These are phyloP conservation scores for Ustilago tritici DNA, from an alignment of 1,284 basidiomycete species.

Conservation along the genomic window DNA sequence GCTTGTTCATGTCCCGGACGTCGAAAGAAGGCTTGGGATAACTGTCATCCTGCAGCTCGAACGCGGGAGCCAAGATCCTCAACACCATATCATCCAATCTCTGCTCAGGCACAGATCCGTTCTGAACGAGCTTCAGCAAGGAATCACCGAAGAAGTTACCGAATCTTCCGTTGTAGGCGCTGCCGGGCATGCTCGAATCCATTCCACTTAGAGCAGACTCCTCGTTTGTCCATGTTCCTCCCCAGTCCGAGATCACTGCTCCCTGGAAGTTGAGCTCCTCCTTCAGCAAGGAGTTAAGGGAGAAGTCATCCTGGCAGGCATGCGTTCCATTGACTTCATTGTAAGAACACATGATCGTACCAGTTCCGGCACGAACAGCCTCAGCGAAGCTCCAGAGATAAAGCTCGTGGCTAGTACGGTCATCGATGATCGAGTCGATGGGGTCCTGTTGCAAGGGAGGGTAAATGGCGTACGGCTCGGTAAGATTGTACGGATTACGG, in stretches of 20 bases:
- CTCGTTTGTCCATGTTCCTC: constrained; percentile 50
- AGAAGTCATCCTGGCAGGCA: constrained; percentile 77
- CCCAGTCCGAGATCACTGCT: constrained; percentile 72
- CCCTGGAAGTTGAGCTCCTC: constrained; percentile 83
- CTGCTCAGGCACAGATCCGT: constrained; percentile 76
- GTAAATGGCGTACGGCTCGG: constrained; percentile 37
- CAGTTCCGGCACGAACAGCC: constrained; percentile 71
- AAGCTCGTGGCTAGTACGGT: constrained; percentile 76
- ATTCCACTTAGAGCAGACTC: constrained; percentile 75
- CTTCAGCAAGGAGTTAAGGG: constrained; percentile 78
- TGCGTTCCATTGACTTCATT: constrained; percentile 77
- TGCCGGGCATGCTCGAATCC: constrained; percentile 73
- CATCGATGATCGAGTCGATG: constrained; percentile 78
- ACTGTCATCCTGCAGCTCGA: constrained; percentile 44
- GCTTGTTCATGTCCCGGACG: constrained; percentile 31
- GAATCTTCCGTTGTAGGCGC: constrained; percentile 32
- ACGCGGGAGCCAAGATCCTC: constrained; percentile 62
- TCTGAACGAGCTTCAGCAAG: constrained; percentile 76
- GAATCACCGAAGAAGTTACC: constrained; percentile 69
- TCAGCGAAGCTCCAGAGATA: constrained; percentile 72
- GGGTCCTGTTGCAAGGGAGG: constrained; percentile 52
- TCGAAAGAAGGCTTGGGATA: constrained; percentile 51
- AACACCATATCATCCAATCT: constrained; percentile 72
- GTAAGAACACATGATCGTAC: constrained; percentile 70
- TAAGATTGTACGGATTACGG: constrained; percentile 39